Evolutionary conservation across 2,329 filamentous ascomycete genomes (phyloP), one percentile per base, ranked within the genome.

Genomic region (Aureobasidium musti): DNA sequence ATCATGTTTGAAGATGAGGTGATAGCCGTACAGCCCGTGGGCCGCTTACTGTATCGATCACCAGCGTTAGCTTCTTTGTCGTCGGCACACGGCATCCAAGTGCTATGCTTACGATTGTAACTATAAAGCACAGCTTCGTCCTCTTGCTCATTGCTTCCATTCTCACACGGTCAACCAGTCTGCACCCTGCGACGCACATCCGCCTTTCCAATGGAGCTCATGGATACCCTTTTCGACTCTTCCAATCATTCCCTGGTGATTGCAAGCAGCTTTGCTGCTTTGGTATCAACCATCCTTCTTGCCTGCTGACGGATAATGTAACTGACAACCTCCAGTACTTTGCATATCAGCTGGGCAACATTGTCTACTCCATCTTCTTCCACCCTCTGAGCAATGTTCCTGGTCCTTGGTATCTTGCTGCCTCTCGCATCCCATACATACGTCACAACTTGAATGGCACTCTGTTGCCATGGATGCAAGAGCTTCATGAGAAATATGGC

Each of bases 401-500:
- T 10, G 79, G 79, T 0, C 78, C 79, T 2, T 71, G 74, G 53
- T 68, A 75, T 14, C 70, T 74, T 19, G 70, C 74, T 23, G 71
- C 74, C 1, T 73, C 74, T 5, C 70, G 72, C 19, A 65, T 79
- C 6, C 76, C 77, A 0, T 77, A 78, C 56, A 71, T 70, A 19
- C 52, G 73, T 17, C 71, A 69, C 37, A 67, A 72, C 13, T 67
- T 73, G 1, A 71, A 69, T 8, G 78, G 79, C 6, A 68, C 64
- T 23, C 47, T 67, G 1, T 26, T 52, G 1, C 11, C 39, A 19
- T 67, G 60, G 41, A 23, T 68, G 26, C 70, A 70, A 26, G 43
- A 72, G 2, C 71, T 78, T 2, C 80, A 82, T 59, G 71, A 76
- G 13, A 72, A 74, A 57, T 80, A 80, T 66, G 80, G 81, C 26